These are phyloP conservation scores for Fusarium multiceps DNA, from an alignment of 2,329 filamentous ascomycete genomes.

Conservation along the genomic window DNA sequence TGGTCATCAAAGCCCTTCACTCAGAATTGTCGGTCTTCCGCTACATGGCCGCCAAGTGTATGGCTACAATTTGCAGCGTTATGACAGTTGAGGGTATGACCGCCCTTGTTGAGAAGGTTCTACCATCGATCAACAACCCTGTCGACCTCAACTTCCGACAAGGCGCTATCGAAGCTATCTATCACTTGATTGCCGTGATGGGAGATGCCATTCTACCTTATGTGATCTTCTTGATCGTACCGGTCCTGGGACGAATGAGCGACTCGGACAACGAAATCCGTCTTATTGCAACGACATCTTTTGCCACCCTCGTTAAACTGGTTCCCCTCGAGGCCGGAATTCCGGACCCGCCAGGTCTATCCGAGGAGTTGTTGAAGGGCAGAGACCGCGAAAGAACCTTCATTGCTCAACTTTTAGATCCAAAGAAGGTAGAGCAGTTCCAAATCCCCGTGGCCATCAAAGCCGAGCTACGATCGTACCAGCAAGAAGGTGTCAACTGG, in stretches of 20 bases:
- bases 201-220: constrained; percentile 95
- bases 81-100: constrained; percentile 97
- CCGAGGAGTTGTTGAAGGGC: constrained; percentile 86
- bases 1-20: constrained; percentile 88
- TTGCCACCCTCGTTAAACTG: constrained; percentile 95
- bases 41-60: constrained; percentile 96
- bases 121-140: constrained; percentile 92
- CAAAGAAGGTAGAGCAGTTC: constrained; percentile 96
- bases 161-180: constrained; percentile 93
- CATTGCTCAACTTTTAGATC: constrained; percentile 94
- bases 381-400: constrained; percentile 96
- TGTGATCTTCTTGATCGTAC: constrained; percentile 98
- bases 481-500: constrained; percentile 99
- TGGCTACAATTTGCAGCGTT: constrained; percentile 96
- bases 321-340: constrained; percentile 97
- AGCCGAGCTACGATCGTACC: constrained; percentile 93
- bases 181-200: constrained; percentile 98
- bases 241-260: constrained; percentile 96
- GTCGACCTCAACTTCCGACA: constrained; percentile 89
- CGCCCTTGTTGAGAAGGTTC: constrained; percentile 89
- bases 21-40: constrained; percentile 91
- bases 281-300: constrained; percentile 93
- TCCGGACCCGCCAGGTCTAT: constrained; percentile 93
- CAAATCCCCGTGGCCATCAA: constrained; percentile 96
- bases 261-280: constrained; percentile 97